Evolutionary conservation across 257 asterid genomes (phyloP), one percentile per base, ranked within the genome.

Genomic region (Echites panduratus): DNA sequence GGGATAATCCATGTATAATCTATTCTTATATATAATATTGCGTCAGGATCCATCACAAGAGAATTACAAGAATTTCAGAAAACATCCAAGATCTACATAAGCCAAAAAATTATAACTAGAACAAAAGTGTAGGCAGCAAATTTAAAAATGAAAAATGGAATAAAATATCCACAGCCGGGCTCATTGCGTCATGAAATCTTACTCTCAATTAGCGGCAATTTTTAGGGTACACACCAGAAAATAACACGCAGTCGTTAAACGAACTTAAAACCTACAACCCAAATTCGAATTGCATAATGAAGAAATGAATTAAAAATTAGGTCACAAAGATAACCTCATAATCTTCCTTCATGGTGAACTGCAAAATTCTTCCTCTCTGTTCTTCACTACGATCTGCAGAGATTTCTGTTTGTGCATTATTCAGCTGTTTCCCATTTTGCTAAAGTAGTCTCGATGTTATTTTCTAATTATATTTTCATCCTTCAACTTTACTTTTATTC

Each of bases 301-400:
- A 16, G 45, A 38, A 17, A 59, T 10, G 10, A 63, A 57, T 61
- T 19, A 44, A 45, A 47, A n/a, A 50, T 53, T 16, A 44, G 70
- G n/a, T 75, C 59, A 63, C 8, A 43, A 38, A 7, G n/a, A n/a
- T 32, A 49, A 82, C 85, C 79, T 82, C 81, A 63, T 76, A 78
- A 53, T 79, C 85, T 53, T 79, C 83, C 63, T 68, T 75, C 85
- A 75, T 82, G 69, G 78, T 54, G 76, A 71, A 47, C 24, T 12
- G 54, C 61, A 59, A 59, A 38, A 10, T 26, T 7, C 50, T n/a
- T 64, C 22, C 17, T 22, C 61, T 16, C 5, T n/a, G 22, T n/a
- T n/a, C n/a, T 73, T 38, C n/a, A 1, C 9, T n/a, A 12, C 44
- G 4, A 5, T 9, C 45, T 53, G 24, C 54, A 14, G 66, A 61